Base-by-base conservation (phyloP, 371 early-diverging fungal species). In the Zopfochytrium polystomum region DNA sequence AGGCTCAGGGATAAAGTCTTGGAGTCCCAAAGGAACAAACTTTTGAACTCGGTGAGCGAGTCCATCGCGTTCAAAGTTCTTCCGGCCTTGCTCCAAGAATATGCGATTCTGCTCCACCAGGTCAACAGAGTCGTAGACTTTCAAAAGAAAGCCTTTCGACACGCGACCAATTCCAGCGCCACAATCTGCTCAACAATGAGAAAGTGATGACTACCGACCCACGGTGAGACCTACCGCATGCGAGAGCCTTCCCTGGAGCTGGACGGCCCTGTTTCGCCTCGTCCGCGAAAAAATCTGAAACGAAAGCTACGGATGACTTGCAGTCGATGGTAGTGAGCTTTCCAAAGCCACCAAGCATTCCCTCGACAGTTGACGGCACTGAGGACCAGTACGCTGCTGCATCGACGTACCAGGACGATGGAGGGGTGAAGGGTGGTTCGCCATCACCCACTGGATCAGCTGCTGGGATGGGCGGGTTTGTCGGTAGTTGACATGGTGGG, bases 91-190 rank as follows among this genome's bases (percentile, higher is more conserved):
- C 18, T 88, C 76, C 18, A 92, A 78, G 72, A 96, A 95, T 35
- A 76, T 67, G 18, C 76, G 72, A 35, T 81, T 84, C 67, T 91
- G 92, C 69, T 95, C 96, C 3, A 95, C 93, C 18, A 96, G 74
- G 70, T 96, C 97, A 3, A 93, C 91, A 27, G 78, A 77, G 27
- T 85, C 73, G 65, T 94, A 94, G 3, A 83, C 79, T 20, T 84
- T 72, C 29, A 83, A 65, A 50, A 96, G 75, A 61, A 92, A 87
- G 69, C 87, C 70, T 62, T 93, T 91, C 2, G 93, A 88, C 11
- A 96, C 93, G 18, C 97, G 81, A 1, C 96, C 95, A 58, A 96
- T 96, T 2, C 96, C 96, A 0, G 94, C 92, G 4, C 94, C 96
- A 70, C 93, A 93, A 75, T 93, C 94, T 71, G 73, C 67, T 5